These are phyloP conservation scores for Mycena rebaudengoi DNA, from an alignment of 768 basidiomycete species.

Conservation along the genomic window DNA sequence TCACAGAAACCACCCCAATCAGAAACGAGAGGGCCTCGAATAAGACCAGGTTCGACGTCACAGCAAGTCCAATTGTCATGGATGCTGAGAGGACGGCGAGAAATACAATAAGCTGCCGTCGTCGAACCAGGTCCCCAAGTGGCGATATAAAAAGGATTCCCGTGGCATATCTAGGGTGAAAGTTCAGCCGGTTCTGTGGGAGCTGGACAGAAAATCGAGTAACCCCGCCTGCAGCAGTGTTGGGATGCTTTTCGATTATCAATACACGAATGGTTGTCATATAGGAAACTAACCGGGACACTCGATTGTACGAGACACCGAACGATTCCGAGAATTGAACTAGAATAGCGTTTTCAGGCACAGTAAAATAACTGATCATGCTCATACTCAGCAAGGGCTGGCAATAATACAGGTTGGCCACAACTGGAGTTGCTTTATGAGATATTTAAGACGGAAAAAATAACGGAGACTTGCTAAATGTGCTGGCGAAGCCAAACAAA, in stretches of 20 bases:
- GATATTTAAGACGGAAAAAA: too few species aligned
- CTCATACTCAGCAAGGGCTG: conserved; percentile 77
- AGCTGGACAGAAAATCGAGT: conserved; percentile 3
- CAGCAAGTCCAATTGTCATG: conserved; percentile 76
- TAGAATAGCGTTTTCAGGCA: conserved; percentile 15
- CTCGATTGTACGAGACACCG: conserved; percentile 33
- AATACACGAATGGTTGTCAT: background rate
- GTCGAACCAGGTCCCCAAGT: conserved; percentile 82
- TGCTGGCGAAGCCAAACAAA: conserved; percentile 71
- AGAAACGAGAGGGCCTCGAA: conserved; percentile 79
- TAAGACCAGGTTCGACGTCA: conserved; percentile 64
- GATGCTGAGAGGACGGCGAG: conserved; percentile 61
- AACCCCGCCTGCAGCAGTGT: conserved; percentile 76
- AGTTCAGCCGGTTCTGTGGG: background rate
- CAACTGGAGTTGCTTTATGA: too few species aligned
- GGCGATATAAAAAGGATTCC: conserved; percentile 83
- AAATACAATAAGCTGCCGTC: conserved; percentile 73
- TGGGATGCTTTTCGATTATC: conserved; percentile 22
- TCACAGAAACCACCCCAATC: conserved; percentile 75
- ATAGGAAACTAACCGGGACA: conserved; percentile 26
- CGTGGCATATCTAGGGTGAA: conserved; percentile 63
- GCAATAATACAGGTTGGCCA: conserved; percentile 85
- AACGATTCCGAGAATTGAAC: conserved; percentile 55
- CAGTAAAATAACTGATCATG: too few species aligned
- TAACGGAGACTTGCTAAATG: too few species aligned